Conservation (phyloP, 2,329 filamentous ascomycete species). For the Sporothrix euskadiensis region DNA sequence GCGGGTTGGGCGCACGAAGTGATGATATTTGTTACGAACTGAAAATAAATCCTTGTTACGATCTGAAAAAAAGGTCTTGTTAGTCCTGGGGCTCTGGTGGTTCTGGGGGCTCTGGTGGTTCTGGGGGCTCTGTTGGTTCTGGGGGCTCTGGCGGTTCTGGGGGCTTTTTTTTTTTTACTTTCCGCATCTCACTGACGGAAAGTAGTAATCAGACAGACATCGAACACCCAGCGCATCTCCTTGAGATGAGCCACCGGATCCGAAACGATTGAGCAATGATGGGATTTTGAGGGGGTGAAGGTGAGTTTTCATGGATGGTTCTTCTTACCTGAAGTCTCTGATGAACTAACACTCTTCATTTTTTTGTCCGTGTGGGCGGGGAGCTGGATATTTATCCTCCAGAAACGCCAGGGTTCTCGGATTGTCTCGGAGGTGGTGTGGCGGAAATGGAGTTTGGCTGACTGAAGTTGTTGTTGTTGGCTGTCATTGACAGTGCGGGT, state of each 20-base stretch:
- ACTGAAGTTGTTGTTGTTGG: neutral
- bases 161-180: slow-evolving; percentile 10
- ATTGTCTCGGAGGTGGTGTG: neutral
- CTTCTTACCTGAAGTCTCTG: no score
- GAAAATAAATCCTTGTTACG: neutral
- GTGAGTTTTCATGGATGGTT: no score
- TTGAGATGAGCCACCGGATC: slow-evolving; percentile 7
- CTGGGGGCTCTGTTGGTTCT: neutral
- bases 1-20: no score
- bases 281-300: neutral
- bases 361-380: neutral
- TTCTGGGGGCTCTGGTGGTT: neutral
- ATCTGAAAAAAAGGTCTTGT: neutral
- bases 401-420: neutral
- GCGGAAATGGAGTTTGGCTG: no score
- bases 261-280: slow-evolving; percentile 3
- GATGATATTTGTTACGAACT: no score
- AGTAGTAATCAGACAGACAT: neutral
- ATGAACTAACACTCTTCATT: neutral
- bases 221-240: neutral
- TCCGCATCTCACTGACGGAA: slow-evolving; percentile 7
- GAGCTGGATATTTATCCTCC: neutral
- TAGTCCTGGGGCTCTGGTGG: neutral
- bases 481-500: neutral
- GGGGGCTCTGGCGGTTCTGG: neutral